Percentiles rank a stretch among this genome's conserved stretches.
These are phyloP conservation scores for Amanita rimosa DNA, from an alignment of 768 basidiomycete species.

Conservation along the genomic window DNA sequence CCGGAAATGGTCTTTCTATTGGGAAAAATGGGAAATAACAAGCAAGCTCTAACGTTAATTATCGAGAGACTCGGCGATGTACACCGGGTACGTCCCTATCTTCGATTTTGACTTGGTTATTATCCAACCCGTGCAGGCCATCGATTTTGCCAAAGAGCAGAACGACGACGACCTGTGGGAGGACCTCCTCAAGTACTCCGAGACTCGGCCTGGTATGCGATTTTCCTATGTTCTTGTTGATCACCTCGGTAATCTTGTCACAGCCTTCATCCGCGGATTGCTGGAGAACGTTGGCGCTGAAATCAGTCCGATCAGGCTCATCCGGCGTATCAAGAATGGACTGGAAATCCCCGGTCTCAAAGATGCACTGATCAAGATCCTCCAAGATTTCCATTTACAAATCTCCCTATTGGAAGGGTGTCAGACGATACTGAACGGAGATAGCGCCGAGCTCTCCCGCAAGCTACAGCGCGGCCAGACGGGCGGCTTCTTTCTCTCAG, in stretches of 20 bases:
- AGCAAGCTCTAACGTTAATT: slow-evolving; percentile 86
- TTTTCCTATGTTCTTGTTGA: neutral
- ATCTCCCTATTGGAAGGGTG: slow-evolving; percentile 90
- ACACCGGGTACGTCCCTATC: slow-evolving; percentile 45
- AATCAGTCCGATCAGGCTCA: slow-evolving; percentile 89
- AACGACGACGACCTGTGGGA: slow-evolving; percentile 98
- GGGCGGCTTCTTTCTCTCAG: slow-evolving; percentile 64
- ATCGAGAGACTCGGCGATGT: slow-evolving; percentile 94
- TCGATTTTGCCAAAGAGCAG: slow-evolving; percentile 97
- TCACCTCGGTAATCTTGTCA: neutral
- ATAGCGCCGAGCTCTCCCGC: slow-evolving; percentile 62
- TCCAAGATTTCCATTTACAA: slow-evolving; percentile 93
- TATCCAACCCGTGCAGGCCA: slow-evolving; percentile 43
- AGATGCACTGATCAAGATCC: slow-evolving; percentile 89
- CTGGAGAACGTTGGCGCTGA: slow-evolving; percentile 95
- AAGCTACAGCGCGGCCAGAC: slow-evolving; percentile 68
- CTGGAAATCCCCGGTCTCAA: slow-evolving; percentile 94
- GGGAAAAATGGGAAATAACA: slow-evolving; percentile 97
- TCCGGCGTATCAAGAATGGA: slow-evolving; percentile 91
- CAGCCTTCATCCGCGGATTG: slow-evolving; percentile 89
- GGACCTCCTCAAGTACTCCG: slow-evolving; percentile 87
- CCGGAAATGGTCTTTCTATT: slow-evolving; percentile 97
- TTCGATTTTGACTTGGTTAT: neutral
- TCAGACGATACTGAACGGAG: slow-evolving; percentile 75
- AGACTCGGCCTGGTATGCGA: slow-evolving; percentile 73